A percentile compares a stretch with the other conserved stretches of the same genome.
These are phyloP conservation scores for Prunus salicina DNA, from an alignment of 306 rosid genomes.

Conservation along the genomic window DNA sequence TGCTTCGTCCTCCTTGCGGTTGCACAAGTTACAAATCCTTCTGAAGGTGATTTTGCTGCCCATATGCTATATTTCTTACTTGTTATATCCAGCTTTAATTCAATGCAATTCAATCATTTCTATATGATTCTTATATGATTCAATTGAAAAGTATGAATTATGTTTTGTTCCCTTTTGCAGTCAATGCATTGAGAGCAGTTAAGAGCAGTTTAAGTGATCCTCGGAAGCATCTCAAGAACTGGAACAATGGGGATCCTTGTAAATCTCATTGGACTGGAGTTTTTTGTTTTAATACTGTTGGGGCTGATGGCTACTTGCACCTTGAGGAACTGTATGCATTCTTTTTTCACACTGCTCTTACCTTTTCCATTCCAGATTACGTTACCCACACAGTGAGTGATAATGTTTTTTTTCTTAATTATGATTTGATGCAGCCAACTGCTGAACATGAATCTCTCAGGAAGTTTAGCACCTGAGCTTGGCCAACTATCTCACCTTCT, in stretches of 20 bases:
- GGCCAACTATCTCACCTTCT: slow-evolving; percentile 57
- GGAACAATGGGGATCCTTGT: slow-evolving; percentile 79
- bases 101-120: too few relatives aligned
- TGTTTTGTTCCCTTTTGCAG: slow-evolving; percentile 43
- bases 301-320: slow-evolving; percentile 55
- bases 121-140: too few relatives aligned
- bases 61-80: neutral
- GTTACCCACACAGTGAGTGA: neutral
- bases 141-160: neutral
- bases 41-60: slow-evolving; percentile 52
- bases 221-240: slow-evolving; percentile 33
- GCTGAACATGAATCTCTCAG: slow-evolving; percentile 62
- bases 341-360: neutral
- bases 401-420: slow-evolving; percentile 4
- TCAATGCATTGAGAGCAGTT: slow-evolving; percentile 52
- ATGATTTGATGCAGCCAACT: slow-evolving; percentile 52
- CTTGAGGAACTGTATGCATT: slow-evolving; percentile 57
- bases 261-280: slow-evolving; percentile 63
- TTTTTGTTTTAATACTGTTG: slow-evolving; percentile 34
- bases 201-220: slow-evolving; percentile 67
- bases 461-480: slow-evolving; percentile 65
- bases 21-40: slow-evolving; percentile 53
- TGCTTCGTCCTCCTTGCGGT: slow-evolving; percentile 29
- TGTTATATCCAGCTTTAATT: neutral
- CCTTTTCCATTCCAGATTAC: neutral